Percentiles rank a stretch among this genome's conserved stretches.
phyloP scores from a whole-genome alignment of 805 yeast genomes.

The Sungouiozyma intestinalis region DNA sequence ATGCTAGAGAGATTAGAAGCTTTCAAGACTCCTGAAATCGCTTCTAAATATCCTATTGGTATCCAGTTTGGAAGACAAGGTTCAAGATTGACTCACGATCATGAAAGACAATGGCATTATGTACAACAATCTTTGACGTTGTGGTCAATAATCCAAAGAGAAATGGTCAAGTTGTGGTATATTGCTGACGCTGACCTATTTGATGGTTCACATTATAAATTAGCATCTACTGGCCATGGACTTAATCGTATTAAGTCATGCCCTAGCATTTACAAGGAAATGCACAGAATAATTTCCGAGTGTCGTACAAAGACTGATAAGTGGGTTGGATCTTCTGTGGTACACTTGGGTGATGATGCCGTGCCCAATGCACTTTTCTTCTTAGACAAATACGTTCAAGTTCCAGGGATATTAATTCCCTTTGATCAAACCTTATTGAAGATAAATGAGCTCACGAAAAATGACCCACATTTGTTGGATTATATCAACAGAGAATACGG shows the following conservation, averaged over 20 bases:
- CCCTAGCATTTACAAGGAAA: slow-evolving; percentile 56
- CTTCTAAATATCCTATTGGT: slow-evolving; percentile 40
- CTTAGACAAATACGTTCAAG: slow-evolving; percentile 70
- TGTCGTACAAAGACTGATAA: slow-evolving; percentile 51
- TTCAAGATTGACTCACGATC: slow-evolving; percentile 64
- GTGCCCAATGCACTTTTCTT: slow-evolving; percentile 77
- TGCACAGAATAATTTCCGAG: slow-evolving; percentile 58
- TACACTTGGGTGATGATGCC: slow-evolving; percentile 73
- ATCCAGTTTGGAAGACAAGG: slow-evolving; percentile 59
- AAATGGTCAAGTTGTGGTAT: slow-evolving; percentile 69
- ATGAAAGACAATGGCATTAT: slow-evolving; percentile 60
- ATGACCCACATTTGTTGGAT: slow-evolving; percentile 37
- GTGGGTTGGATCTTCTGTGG: slow-evolving; percentile 76
- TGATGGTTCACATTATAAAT: slow-evolving; percentile 41
- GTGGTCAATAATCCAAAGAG: slow-evolving; percentile 71
- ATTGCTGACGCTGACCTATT: slow-evolving; percentile 65
- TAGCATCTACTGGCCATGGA: slow-evolving; percentile 74
- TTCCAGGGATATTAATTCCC: slow-evolving; percentile 67
- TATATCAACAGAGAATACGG: slow-evolving; percentile 54
- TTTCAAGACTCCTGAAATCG: slow-evolving; percentile 37
- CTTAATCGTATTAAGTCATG: slow-evolving; percentile 66
- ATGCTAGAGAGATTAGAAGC: slow-evolving; percentile 44
- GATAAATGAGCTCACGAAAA: slow-evolving; percentile 40
- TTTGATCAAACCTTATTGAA: slow-evolving; percentile 48
- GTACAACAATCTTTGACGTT: slow-evolving; percentile 63